Base-by-base conservation (phyloP, 2,329 filamentous ascomycete species). In the Shiraia bambusicola region DNA sequence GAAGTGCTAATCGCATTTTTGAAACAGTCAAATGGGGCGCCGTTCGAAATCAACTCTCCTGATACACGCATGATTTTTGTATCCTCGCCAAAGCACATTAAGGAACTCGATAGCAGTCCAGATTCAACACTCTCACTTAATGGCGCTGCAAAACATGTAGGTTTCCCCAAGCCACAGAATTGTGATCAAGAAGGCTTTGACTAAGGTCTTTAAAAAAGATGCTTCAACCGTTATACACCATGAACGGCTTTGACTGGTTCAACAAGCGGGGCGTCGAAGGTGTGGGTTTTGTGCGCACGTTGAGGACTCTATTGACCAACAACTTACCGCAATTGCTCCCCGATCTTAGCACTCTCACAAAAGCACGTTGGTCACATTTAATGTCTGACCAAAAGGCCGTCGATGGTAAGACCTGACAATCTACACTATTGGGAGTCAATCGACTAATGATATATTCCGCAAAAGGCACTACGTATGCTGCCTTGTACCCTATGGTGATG, bases 171-270 rank as follows among this genome's bases (percentile, higher is more conserved):
- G 16, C 24, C 6, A 28, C 11, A 15, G 3, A 8, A 3, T 9
- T 14, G 6, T 2, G 11, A 4, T 16, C 12, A 13, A 6, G 24
- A 22, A 16, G 24, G 10, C 7, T 9, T 4, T 14, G 4, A 24
- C 32, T 32, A 22, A 33, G 15, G 7, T 28, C n/a, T 37, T 7
- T 9, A 5, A 14, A 10, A 5, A 13, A 52, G 38, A 39, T 53
- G 14, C 46, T 64, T 0, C 55, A 59, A 25, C 61, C 62, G 1
- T 13, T 39, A 1, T 59, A 61, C 33, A 56, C 61, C 0, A 62
- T 65, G 59, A 24, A 49, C 13, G 42, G 47, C 8, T 63, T 64
- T 45, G 51, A 60, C 26, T 65, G 61, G 60, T 45, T 47, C 19
- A 51, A 63, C 10, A 25, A 32, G 4, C 22, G 55, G 15, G 59